A percentile compares a stretch with the other conserved stretches of the same genome.
These are phyloP conservation scores for Cercophora samala DNA, from an alignment of 495 filamentous ascomycete genomes.

Conservation along the genomic window DNA sequence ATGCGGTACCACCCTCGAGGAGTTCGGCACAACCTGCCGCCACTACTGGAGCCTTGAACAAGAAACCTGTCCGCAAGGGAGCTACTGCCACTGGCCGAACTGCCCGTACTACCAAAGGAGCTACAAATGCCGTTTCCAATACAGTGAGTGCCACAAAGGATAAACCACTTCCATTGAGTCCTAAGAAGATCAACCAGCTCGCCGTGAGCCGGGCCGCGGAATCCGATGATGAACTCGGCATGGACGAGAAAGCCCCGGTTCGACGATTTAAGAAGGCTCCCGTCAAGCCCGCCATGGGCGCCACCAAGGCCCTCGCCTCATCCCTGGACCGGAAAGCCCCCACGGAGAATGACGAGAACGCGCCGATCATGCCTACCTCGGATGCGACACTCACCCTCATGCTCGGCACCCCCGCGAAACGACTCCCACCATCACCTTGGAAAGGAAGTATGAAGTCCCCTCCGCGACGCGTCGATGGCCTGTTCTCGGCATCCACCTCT, in stretches of 20 bases:
- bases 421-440: constrained; percentile 45
- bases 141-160: constrained; percentile 13
- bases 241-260: constrained; percentile 47
- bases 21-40: constrained; percentile 29
- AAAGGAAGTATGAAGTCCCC: constrained; percentile 49
- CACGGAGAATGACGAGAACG: constrained; percentile 21
- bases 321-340: not conserved
- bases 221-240: constrained; percentile 55
- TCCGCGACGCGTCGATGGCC: constrained; percentile 41
- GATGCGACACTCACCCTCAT: constrained; percentile 25
- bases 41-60: constrained; percentile 23
- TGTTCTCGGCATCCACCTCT: constrained; percentile 14
- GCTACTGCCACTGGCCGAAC: constrained; percentile 19
- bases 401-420: constrained; percentile 48
- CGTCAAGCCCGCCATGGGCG: constrained; percentile 29
- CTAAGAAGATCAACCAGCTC: constrained; percentile 57
- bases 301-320: constrained; percentile 22
- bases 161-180: constrained; percentile 44
- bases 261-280: constrained; percentile 49
- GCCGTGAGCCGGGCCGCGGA: constrained; percentile 35
- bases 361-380: constrained; percentile 17
- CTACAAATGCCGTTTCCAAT: constrained; percentile 6
- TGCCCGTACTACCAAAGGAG: constrained; percentile 19
- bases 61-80: constrained; percentile 29
- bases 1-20: constrained; percentile 36